These are phyloP conservation scores for Rossbeevera mucosa DNA, from an alignment of 768 basidiomycete genomes.

Conservation along the genomic window DNA sequence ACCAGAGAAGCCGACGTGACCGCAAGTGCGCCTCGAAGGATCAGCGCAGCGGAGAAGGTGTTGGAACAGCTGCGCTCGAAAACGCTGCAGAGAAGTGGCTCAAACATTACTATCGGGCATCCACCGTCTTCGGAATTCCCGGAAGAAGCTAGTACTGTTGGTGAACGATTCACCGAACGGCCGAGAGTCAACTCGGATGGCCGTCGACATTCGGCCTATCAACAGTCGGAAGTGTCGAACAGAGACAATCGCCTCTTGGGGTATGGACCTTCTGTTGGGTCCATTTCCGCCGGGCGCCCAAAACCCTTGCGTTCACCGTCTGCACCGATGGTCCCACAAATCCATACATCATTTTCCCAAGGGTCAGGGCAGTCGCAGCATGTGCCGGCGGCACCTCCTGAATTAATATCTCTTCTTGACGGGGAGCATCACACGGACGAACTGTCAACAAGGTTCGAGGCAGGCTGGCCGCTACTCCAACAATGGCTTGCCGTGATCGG, in stretches of 20 bases:
- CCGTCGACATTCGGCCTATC: constrained; percentile 23
- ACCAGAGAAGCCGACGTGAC: constrained; percentile 33
- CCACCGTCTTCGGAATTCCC: constrained; percentile 15
- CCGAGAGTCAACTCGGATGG: constrained; percentile 28
- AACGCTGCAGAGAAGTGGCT: constrained; percentile 46
- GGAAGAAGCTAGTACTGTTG: constrained; percentile 13
- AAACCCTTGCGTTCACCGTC: constrained; percentile 59
- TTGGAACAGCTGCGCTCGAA: constrained; percentile 60
- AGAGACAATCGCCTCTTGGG: constrained; percentile 20
- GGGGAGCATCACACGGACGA: constrained; percentile 94
- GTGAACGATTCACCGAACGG: constrained; percentile 21
- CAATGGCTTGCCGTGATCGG: constrained; percentile 63
- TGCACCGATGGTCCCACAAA: constrained; percentile 38
- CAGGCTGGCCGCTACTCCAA: constrained; percentile 78
- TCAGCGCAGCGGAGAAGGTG: constrained; percentile 66
- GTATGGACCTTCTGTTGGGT: constrained; percentile 20
- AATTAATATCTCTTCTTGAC: constrained; percentile 61
- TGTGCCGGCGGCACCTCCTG: constrained; percentile 40
- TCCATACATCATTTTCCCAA: constrained; percentile 23
- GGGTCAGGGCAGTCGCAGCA: constrained; percentile 20
- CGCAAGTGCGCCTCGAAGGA: constrained; percentile 36
- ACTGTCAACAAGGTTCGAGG: constrained; percentile 74
- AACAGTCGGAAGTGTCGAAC: constrained; percentile 21
- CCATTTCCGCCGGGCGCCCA: constrained; percentile 39
- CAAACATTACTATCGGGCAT: constrained; percentile 10